These are phyloP conservation scores for Nannizziopsis arthrosporioides DNA, from an alignment of 2,329 filamentous ascomycete genomes.

Conservation along the genomic window DNA sequence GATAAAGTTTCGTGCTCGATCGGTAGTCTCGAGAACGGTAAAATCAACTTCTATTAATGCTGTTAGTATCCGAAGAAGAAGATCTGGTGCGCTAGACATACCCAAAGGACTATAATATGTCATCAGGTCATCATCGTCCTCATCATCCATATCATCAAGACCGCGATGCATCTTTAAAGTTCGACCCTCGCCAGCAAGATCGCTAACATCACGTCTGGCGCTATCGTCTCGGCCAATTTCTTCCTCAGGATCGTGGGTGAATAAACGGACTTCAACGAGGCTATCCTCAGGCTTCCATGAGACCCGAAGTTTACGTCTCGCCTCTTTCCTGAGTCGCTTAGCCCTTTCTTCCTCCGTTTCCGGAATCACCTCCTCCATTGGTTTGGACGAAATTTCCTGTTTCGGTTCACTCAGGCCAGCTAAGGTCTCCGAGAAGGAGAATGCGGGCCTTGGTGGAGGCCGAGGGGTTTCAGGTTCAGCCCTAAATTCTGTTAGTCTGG, in stretches of 20 bases:
- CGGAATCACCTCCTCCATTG: conserved; percentile 41
- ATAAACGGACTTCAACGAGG: conserved; percentile 47
- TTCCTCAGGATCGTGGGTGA: conserved; percentile 53
- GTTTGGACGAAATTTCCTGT: conserved; percentile 40
- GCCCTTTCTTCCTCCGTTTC: conserved; percentile 50
- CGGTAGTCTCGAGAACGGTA: conserved; percentile 24
- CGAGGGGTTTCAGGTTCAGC: conserved; percentile 24
- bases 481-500: conserved; percentile 13
- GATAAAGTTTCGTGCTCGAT: conserved; percentile 29
- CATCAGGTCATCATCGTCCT: conserved; percentile 40
- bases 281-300: conserved; percentile 48
- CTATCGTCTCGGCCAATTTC: conserved; percentile 49
- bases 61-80: conserved; percentile 9
- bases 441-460: conserved; percentile 29
- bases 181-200: conserved; percentile 47
- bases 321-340: conserved; percentile 50
- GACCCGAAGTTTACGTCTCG: conserved; percentile 49
- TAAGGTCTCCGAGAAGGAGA: conserved; percentile 40
- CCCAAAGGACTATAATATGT: conserved; percentile 26
- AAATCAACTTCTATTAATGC: conserved; percentile 30
- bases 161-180: conserved; percentile 42
- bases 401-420: conserved; percentile 47
- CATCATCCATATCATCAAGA: conserved; percentile 48
- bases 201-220: conserved; percentile 46
- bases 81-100: conserved; percentile 19